Evolutionary conservation across 2,329 filamentous ascomycete species (phyloP).

Genomic region (Ophiocordyceps camponoti-leonardi): DNA sequence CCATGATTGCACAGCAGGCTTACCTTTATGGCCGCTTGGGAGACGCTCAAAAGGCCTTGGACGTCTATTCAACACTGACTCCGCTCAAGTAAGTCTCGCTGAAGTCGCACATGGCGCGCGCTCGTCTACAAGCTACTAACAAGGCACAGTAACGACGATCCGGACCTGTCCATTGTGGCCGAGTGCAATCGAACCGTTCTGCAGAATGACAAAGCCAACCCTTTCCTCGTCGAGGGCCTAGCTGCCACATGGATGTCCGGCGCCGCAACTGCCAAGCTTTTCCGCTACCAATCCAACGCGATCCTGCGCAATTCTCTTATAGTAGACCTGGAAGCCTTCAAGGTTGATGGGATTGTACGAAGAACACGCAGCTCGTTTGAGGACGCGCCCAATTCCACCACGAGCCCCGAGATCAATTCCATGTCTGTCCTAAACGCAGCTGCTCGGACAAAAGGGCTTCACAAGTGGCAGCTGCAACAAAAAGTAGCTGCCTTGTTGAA

Average conservation of each 20-base stretch:
- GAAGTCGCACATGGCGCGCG: background rate
- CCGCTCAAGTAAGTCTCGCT: slow-evolving; percentile 35
- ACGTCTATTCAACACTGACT: slow-evolving; percentile 44
- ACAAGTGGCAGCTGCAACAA: slow-evolving; percentile 51
- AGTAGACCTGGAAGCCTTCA: slow-evolving; percentile 48
- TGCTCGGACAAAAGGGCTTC: slow-evolving; percentile 46
- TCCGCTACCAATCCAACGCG: slow-evolving; percentile 47
- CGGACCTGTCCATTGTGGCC: slow-evolving; percentile 47
- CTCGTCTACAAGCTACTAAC: background rate
- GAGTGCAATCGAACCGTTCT: slow-evolving; percentile 42
- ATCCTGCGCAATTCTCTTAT: slow-evolving; percentile 43
- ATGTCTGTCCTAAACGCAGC: slow-evolving; percentile 47
- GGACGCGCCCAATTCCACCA: slow-evolving; percentile 11
- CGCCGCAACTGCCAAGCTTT: slow-evolving; percentile 45
- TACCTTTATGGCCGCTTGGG: slow-evolving; percentile 54
- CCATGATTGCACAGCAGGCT: slow-evolving; percentile 60
- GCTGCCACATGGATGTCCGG: slow-evolving; percentile 35
- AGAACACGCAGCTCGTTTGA: slow-evolving; percentile 26
- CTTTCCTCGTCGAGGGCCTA: slow-evolving; percentile 48
- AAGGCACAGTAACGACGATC: slow-evolving; percentile 42
- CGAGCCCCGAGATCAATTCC: slow-evolving; percentile 16
- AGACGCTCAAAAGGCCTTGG: slow-evolving; percentile 45
- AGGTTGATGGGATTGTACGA: slow-evolving; percentile 42
- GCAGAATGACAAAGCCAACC: slow-evolving; percentile 33
- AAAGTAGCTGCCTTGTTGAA: slow-evolving; percentile 52